Base-by-base conservation (phyloP, 768 basidiomycete species). In the Mycena kentingensis region DNA sequence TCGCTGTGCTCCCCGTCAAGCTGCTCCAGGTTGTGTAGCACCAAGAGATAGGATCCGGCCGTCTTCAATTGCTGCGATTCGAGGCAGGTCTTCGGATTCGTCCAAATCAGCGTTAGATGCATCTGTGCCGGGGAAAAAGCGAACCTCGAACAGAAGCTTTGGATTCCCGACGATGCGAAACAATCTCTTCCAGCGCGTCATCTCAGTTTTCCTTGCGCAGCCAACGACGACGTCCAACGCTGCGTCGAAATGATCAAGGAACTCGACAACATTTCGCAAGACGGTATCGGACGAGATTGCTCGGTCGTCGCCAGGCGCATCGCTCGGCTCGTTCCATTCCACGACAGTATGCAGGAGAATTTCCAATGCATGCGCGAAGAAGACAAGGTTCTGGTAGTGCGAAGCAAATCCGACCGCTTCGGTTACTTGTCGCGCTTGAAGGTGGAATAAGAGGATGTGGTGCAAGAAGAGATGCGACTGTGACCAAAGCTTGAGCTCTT, bases 121-220 rank as follows among this genome's bases (percentile, higher is more conserved):
- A 31, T 26, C 13, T 45, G 27, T 28, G 25, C 32, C 29, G 37
- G 25, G 15, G 13, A 6, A 36, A 42, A 24, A 5, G 48, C 53
- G 18, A 60, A 95, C 92, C 79, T 99, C 96, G 64, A 98, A 98
- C 31, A 99, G 75, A 3, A 80, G 74, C 63, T 94, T 85, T 0
- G 97, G 96, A 64, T 87, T 90, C 6, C 97, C 97, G 3, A 96
- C 94, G 28, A 91, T 79, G 49, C 84, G 83, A 67, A 99, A 99
- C 34, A 99, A 72, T 49, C 87, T 81, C 39, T 81, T 80, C 97
- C 97, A 99, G 45, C 88, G 72, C 4, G 90, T 87, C 65, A 95
- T 81, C 70, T 99, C 97, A 5, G 93, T 98, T 74, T 99, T 99
- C 47, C 97, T 78, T 18, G 97, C 96, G 62, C 96, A 98, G 5